Evolutionary conservation across 2,329 filamentous ascomycete genomes (phyloP), one percentile per base, ranked within the genome.

Genomic region (Aureobasidium sp.): DNA sequence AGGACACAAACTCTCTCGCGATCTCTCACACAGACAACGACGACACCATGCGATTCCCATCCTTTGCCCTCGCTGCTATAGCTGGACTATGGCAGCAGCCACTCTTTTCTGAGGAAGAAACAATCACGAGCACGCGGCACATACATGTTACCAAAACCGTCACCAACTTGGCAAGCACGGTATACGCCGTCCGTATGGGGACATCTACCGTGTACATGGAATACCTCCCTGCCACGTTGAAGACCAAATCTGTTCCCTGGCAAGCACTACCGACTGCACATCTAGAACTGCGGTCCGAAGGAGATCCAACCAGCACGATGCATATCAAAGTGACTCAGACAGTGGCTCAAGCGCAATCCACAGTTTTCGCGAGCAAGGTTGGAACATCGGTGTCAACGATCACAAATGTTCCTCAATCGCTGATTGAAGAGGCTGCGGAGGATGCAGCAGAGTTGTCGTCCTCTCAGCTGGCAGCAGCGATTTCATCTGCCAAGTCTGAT

Each of bases 31-130:
- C 9, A 17, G 11, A 34, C 29, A 44, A 37, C 17, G 22, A 48
- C 29, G n/a, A n/a, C 14, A 41, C 11, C 14, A 61, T 61, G 57
- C 45, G 47, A 9, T 27, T 61, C 6, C 45, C 57, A 27, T 52
- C 57, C 27, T 12, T 52, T 29, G 36, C 34, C 20, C 52, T 52
- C n/a, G 57, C 57, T 27, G 57, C 57, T 12, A 36, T 52, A 52
- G 57, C 57, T 25, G 57, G 57, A n/a, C 57, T 61, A 52, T 61
- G 57, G 57, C 57, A 61, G 47, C 47, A 61, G 25, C 47, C 57
- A 31, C 57, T 61, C 57, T 7, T n/a, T 61, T 11, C 47, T 8
- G 27, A 51, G 9, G 36, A 59, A 39, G 34, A 52, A 22, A 49
- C 34, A n/a, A 34, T 49, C 11, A 47, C 55, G 12, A 59, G 45